These are phyloP conservation scores for Ogataea methylovora DNA, from an alignment of 805 yeast genomes.

Conservation along the genomic window DNA sequence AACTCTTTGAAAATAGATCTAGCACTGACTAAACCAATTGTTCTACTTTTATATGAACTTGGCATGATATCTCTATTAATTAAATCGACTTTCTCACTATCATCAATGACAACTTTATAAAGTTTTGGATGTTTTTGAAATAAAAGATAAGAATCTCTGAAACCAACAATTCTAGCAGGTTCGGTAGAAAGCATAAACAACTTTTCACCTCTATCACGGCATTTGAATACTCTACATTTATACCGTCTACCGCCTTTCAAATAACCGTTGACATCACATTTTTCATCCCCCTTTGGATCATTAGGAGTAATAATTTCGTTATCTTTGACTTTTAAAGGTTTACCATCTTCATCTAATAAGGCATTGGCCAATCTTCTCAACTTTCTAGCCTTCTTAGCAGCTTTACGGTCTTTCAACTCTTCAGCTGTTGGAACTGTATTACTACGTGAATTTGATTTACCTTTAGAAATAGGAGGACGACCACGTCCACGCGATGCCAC, in stretches of 20 bases:
- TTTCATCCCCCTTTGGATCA: slow-evolving; percentile 73
- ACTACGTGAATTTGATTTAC: slow-evolving; percentile 8
- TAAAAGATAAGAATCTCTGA: slow-evolving; percentile 82
- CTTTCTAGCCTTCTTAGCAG: slow-evolving; percentile 32
- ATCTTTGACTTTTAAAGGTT: slow-evolving; percentile 51
- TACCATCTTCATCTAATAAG: slow-evolving; percentile 61
- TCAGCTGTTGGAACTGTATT: slow-evolving; percentile 8
- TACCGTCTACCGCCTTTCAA: slow-evolving; percentile 68
- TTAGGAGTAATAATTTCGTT: slow-evolving; percentile 76
- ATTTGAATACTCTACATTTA: slow-evolving; percentile 61
- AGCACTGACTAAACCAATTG: slow-evolving; percentile 87
- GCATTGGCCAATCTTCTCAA: slow-evolving; percentile 15
- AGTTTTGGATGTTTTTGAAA: slow-evolving; percentile 80
- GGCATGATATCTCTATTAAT: slow-evolving; percentile 79
- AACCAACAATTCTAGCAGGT: slow-evolving; percentile 92
- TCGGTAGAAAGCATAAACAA: slow-evolving; percentile 90
- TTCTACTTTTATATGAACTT: slow-evolving; percentile 82
- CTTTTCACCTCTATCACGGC: slow-evolving; percentile 58
- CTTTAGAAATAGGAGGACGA: slow-evolving; percentile 19
- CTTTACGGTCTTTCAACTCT: slow-evolving; percentile 27
- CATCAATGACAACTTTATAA: slow-evolving; percentile 64
- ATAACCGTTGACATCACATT: slow-evolving; percentile 61
- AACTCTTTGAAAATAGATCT: slow-evolving; percentile 84
- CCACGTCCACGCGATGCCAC: slow-evolving; percentile 22
- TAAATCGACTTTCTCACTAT: slow-evolving; percentile 75